These are phyloP conservation scores for Eimeria praecox DNA, from an alignment of 169 alveolate genomes.

Conservation along the genomic window DNA sequence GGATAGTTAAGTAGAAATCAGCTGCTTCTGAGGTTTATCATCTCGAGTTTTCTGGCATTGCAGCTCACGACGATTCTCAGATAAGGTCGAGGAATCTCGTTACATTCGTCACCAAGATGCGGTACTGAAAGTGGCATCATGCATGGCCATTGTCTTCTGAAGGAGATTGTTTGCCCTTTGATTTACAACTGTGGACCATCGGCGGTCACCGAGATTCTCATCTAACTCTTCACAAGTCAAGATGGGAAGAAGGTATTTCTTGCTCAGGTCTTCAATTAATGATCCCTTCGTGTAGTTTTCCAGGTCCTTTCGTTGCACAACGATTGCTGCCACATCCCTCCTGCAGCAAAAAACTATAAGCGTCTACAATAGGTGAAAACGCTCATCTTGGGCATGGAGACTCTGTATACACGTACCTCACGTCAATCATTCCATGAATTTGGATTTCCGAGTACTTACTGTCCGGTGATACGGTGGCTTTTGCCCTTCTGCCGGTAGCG, in stretches of 20 bases:
- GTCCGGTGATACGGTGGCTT: constrained; percentile 64
- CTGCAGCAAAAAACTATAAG: constrained; percentile 4
- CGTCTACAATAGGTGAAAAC: background rate
- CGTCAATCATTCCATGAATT: constrained; percentile 62
- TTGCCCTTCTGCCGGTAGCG: constrained; percentile 61
- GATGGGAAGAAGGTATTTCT: constrained; percentile 64
- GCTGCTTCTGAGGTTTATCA: background rate
- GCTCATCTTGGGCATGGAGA: background rate
- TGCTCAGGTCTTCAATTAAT: constrained; percentile 34
- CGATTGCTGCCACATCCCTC: constrained; percentile 72
- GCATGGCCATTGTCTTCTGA: constrained; percentile 72
- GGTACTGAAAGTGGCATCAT: background rate
- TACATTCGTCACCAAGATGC: background rate
- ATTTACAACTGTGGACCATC: constrained; percentile 75
- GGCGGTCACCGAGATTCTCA: constrained; percentile 64
- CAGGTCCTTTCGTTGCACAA: constrained; percentile 50
- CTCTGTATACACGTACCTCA: constrained; percentile 28
- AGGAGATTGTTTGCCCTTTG: constrained; percentile 69
- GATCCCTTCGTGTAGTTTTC: background rate
- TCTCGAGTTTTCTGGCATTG: background rate
- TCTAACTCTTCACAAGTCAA: constrained; percentile 79
- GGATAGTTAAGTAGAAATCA: background rate
- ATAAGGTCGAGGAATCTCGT: background rate
- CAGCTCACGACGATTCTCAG: background rate
- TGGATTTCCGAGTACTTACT: constrained; percentile 65